A percentile compares a stretch with the other conserved stretches of the same genome.
These are phyloP conservation scores for Massariosphaeria phaeospora DNA, from an alignment of 495 filamentous ascomycete species.

Conservation along the genomic window DNA sequence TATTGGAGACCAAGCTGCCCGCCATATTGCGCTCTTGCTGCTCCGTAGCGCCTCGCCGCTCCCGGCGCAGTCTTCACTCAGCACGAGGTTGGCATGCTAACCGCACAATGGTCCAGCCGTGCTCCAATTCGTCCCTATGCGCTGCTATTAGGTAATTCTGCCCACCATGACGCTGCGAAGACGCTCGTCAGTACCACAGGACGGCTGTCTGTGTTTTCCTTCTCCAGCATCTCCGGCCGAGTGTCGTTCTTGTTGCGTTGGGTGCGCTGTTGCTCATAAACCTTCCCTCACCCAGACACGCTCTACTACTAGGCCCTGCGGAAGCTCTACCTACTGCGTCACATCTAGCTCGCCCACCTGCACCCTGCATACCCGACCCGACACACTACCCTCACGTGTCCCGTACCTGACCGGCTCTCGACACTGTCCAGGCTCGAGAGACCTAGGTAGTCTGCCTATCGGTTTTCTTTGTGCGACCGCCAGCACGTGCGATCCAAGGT, in stretches of 20 bases:
- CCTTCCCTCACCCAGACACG: constrained; percentile 2
- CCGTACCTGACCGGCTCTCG: constrained; percentile 1
- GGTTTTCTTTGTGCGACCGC: constrained; percentile 21
- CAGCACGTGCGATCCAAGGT: constrained; percentile 17
- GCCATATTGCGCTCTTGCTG: neutral
- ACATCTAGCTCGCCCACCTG: constrained; percentile 12
- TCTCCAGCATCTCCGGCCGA: constrained; percentile 29
- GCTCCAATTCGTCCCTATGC: constrained; percentile 15
- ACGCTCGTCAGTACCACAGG: constrained; percentile 15
- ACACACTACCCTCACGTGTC: neutral
- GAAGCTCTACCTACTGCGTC: constrained; percentile 2
- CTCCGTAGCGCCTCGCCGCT: constrained; percentile 6
- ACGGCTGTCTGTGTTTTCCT: constrained; percentile 7
- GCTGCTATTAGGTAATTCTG: constrained; percentile 28
- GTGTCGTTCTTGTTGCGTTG: constrained; percentile 2
- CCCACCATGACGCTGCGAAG: constrained; percentile 8
- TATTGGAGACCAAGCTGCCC: too few relatives aligned
- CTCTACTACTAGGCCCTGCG: neutral
- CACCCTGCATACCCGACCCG: constrained; percentile 19
- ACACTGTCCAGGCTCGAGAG: neutral
- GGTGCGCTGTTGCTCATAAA: constrained; percentile 1
- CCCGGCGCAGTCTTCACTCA: neutral
- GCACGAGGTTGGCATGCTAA: constrained; percentile 19
- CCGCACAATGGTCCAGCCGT: constrained; percentile 9
- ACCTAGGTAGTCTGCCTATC: neutral